Conservation (phyloP, 2,329 filamentous ascomycete species). For the Xylaria hypoxylon region DNA sequence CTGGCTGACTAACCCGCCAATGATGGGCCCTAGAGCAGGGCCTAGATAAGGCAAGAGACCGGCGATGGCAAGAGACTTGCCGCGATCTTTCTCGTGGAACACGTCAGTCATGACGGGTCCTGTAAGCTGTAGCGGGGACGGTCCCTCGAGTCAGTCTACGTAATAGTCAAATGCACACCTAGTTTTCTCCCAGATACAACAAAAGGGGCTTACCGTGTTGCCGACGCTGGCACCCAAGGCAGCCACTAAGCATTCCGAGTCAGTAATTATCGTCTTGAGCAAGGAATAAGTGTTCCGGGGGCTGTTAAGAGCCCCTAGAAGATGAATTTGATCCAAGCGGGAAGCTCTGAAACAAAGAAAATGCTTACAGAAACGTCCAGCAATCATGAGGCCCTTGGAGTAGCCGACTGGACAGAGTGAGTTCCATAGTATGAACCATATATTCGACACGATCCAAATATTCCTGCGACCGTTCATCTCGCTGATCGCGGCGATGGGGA, state of each 20-base stretch:
- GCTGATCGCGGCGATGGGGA: conserved; percentile 51
- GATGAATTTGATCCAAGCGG: neutral
- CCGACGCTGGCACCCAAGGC: conserved; percentile 46
- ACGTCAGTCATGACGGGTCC: conserved; percentile 54
- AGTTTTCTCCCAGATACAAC: too few species aligned
- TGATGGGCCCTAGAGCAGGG: conserved; percentile 74
- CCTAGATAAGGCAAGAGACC: conserved; percentile 60
- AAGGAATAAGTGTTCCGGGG: neutral
- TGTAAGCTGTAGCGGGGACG: conserved; percentile 44
- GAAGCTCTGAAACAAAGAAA: neutral
- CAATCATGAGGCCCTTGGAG: conserved; percentile 50
- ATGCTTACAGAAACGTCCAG: conserved; percentile 44
- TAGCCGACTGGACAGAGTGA: conserved; percentile 50
- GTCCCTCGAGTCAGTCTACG: conserved; percentile 4
- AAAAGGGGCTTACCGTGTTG: conserved; percentile 42
- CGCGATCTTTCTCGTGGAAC: conserved; percentile 52
- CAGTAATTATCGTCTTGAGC: neutral
- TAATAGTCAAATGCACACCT: neutral
- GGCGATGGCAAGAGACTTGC: conserved; percentile 53
- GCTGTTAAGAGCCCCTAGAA: too few species aligned
- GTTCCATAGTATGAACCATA: conserved; percentile 55
- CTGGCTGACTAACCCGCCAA: conserved; percentile 73
- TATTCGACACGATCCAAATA: conserved; percentile 51
- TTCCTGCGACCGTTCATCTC: conserved; percentile 53
- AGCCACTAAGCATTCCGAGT: conserved; percentile 27